These are phyloP conservation scores for Notholithocarpus densiflorus DNA, from an alignment of 306 rosid genomes.

Conservation along the genomic window DNA sequence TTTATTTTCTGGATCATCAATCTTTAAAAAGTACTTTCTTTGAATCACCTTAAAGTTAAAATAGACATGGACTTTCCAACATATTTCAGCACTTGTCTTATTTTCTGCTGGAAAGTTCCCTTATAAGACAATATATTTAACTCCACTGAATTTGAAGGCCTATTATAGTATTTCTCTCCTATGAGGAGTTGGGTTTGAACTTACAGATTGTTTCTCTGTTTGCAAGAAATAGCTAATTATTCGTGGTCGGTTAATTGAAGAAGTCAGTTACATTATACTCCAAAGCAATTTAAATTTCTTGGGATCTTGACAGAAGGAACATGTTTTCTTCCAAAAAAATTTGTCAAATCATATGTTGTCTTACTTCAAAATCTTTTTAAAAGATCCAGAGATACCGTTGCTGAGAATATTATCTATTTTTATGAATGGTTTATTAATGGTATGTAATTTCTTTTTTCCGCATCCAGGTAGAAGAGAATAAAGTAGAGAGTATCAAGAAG, in stretches of 20 bases:
- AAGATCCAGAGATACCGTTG: not conserved
- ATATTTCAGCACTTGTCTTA: not conserved
- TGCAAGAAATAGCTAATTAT: not conserved
- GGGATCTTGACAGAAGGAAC: not conserved
- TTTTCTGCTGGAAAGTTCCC: not conserved
- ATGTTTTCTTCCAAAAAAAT: too few relatives aligned
- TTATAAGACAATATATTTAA: not conserved
- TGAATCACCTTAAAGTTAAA: not conserved
- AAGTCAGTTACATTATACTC: not conserved
- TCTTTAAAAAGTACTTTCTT: not conserved
- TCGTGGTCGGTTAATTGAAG: not conserved
- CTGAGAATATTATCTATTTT: not conserved
- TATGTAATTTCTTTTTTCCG: slow-evolving; percentile 11
- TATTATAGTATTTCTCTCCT: not conserved
- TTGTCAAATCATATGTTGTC: too few relatives aligned
- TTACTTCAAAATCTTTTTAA: not conserved
- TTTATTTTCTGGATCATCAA: slow-evolving; percentile 5
- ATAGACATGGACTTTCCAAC: not conserved
- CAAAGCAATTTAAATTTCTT: not conserved
- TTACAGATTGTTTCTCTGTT: not conserved
- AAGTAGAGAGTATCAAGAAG: slow-evolving; percentile 90
- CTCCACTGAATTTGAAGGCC: not conserved
- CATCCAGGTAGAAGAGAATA: slow-evolving; percentile 89
- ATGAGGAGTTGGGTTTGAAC: not conserved
- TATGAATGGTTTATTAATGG: slow-evolving; percentile 11